Percentiles rank a stretch among this genome's conserved stretches.
Evolutionary conservation across 441 rosid species (phyloP).

Genomic region (Populus trichocarpa): DNA sequence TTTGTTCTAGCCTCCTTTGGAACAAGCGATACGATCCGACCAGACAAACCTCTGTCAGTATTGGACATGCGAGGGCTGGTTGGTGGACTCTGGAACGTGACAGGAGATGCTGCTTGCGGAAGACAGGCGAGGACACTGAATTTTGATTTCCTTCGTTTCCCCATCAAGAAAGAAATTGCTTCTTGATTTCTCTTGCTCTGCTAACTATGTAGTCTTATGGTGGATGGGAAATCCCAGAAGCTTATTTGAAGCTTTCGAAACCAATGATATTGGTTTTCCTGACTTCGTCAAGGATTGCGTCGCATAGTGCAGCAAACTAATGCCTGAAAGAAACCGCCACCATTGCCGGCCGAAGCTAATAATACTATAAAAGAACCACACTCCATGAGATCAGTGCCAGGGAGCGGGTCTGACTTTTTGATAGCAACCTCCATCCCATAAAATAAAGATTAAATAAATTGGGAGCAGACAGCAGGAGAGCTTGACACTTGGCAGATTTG

Average conservation of each 20-base stretch:
- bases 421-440: neutral
- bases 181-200: neutral
- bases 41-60: slow-evolving; percentile 2
- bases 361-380: neutral
- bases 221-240: neutral
- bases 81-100: slow-evolving; percentile 35
- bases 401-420: neutral
- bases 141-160: neutral
- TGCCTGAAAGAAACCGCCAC: neutral
- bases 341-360: neutral
- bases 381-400: neutral
- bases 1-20: slow-evolving; percentile 32
- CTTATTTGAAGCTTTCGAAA: neutral
- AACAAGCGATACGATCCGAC: slow-evolving; percentile 23
- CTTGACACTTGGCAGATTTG: neutral
- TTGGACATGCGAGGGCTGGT: slow-evolving; percentile 25
- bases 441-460: too few species aligned
- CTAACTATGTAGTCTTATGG: neutral
- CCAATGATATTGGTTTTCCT: neutral
- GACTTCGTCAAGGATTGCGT: neutral
- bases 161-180: neutral
- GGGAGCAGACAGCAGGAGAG: neutral
- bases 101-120: slow-evolving; percentile 19
- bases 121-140: neutral
- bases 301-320: neutral